These are phyloP conservation scores for Buxus sempervirens DNA, from an alignment of 164 flowering plant genomes.

Conservation along the genomic window DNA sequence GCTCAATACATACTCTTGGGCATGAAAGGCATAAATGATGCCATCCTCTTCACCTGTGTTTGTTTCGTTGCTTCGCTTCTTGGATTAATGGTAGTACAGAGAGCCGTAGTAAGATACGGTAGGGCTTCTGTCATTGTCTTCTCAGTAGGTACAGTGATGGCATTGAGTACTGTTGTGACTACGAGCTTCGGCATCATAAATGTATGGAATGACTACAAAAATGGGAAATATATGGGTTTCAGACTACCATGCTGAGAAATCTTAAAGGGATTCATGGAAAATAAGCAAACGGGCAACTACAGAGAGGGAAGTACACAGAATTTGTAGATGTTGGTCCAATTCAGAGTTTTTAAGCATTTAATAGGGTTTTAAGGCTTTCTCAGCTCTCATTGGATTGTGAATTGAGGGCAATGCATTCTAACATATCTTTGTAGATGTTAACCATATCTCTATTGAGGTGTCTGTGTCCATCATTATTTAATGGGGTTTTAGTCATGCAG, in stretches of 20 bases:
- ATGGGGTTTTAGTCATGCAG: too few relatives aligned
- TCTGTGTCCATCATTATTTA: too few relatives aligned
- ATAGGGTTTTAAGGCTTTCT: too few relatives aligned
- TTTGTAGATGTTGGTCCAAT: too few relatives aligned
- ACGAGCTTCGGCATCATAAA: constrained; percentile 52
- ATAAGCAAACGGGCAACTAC: too few relatives aligned
- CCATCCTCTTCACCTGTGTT: constrained; percentile 31
- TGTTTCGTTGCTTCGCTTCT: constrained; percentile 52
- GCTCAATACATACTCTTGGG: constrained; percentile 55
- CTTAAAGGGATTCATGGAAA: too few relatives aligned
- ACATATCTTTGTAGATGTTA: constrained; percentile 1
- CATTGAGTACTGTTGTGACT: constrained; percentile 51
- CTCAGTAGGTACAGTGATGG: constrained; percentile 63
- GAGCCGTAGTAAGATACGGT: constrained; percentile 40
- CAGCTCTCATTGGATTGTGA: too few relatives aligned
- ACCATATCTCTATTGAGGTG: too few relatives aligned
- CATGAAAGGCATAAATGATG: constrained; percentile 39
- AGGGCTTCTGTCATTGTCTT: constrained; percentile 64
- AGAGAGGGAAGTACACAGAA: too few relatives aligned
- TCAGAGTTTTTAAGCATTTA: too few relatives aligned
- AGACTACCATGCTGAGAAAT: constrained; percentile 42
- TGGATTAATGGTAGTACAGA: constrained; percentile 47
- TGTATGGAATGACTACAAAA: constrained; percentile 40
- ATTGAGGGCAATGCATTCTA: too few relatives aligned
- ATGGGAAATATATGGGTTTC: constrained; percentile 62